Base-by-base conservation (phyloP, 352 stramenopile species). In the Labyrinthula sp. region DNA sequence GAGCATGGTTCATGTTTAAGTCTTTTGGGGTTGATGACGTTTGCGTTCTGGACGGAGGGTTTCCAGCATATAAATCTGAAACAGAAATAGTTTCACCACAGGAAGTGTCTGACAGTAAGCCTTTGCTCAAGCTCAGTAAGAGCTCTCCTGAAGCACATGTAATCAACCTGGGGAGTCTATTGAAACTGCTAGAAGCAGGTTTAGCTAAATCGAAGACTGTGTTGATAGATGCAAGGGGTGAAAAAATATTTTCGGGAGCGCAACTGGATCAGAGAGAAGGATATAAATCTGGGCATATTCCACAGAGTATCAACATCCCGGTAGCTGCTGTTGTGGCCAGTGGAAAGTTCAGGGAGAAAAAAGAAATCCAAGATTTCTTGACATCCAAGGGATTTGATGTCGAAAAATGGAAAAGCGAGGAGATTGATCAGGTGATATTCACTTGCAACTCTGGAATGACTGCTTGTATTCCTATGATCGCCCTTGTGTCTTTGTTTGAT, bases 1-100 rank as follows among this genome's bases (percentile, higher is more conserved):
- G 73, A 27, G 75, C 67, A 54, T 85, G 72, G 73, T 83, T 71
- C 68, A 88, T 70, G 46, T 80, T 89, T 55, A 79, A 79, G 54
- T 73, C 67, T 43, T 84, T 88, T 61, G 77, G 76, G 2, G 72
- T 86, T 43, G 56, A 77, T 23, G 66, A 69, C 14, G 76, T 87
- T 5, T 65, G 82, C 48, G 72, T 90, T 21, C 56, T 90, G 22
- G 73, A 90, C 37, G 78, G 75, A 12, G 63, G 63, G 6, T 48
- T 69, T 27, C 58, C 52, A 3, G 58, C 48, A 21, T 69, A 61
- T 59, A 18, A 59, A 15, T 36, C 37, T 25, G 25, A 52, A 23
- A 47, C 43, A 2, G 35, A 41, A 5, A 40, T 50, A 6, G 21
- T 62, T 26, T 54, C 59, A 29, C 40, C 10, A 23, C 47, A 40